Evolutionary conservation across 2,329 filamentous ascomycete genomes (phyloP).

Genomic region (Aureobasidium melanogenum): DNA sequence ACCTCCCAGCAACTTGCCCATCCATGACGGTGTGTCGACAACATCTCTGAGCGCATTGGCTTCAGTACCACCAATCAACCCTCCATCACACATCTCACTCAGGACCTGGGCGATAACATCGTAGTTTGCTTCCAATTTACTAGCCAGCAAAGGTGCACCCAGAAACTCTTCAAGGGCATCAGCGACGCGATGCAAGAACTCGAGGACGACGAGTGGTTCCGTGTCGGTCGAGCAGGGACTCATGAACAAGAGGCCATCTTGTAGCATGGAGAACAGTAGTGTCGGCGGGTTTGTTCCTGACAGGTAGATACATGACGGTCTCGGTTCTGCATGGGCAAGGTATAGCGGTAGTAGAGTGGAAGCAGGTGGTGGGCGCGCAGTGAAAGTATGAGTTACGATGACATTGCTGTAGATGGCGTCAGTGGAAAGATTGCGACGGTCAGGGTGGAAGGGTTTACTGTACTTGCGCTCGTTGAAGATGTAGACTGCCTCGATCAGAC

Average conservation of each 20-base stretch:
- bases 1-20: slow-evolving; percentile 80
- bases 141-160: slow-evolving; percentile 73
- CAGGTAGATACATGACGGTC: slow-evolving; percentile 80
- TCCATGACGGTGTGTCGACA: slow-evolving; percentile 82
- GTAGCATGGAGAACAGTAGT: slow-evolving; percentile 77
- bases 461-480: slow-evolving; percentile 96
- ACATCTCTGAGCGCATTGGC: slow-evolving; percentile 85
- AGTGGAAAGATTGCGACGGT: neutral
- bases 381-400: slow-evolving; percentile 83
- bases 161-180: slow-evolving; percentile 93
- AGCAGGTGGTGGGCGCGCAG: slow-evolving; percentile 68
- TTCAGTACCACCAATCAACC: slow-evolving; percentile 81
- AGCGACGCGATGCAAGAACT: slow-evolving; percentile 88
- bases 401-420: slow-evolving; percentile 50
- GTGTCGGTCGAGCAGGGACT: slow-evolving; percentile 78
- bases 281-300: slow-evolving; percentile 75
- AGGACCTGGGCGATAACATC: slow-evolving; percentile 89
- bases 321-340: slow-evolving; percentile 69
- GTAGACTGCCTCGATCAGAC: slow-evolving; percentile 89
- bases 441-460: slow-evolving; percentile 20
- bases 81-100: slow-evolving; percentile 93
- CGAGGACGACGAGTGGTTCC: slow-evolving; percentile 80
- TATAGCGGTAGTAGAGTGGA: slow-evolving; percentile 75
- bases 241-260: slow-evolving; percentile 79
- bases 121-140: slow-evolving; percentile 82